phyloP scores from a whole-genome alignment of 306 rosid genomes.

The Luffa aegyptiaca region DNA sequence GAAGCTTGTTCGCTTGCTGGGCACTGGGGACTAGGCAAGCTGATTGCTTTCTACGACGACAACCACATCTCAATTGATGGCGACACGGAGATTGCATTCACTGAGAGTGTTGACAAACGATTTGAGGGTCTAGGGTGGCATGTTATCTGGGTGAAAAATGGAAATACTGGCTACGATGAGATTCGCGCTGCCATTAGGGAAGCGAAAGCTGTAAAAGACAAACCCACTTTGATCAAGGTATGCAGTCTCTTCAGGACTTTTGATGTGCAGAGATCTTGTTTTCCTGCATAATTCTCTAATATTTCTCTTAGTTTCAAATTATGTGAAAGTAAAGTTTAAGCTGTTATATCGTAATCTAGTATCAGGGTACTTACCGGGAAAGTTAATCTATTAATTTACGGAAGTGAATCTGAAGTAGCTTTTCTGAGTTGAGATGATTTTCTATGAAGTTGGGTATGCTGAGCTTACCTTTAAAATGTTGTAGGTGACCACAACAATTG shows the following conservation, averaged over 20 bases:
- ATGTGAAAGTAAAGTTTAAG: not conserved
- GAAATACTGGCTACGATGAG: constrained; percentile 80
- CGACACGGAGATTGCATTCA: constrained; percentile 84
- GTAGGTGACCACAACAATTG: constrained; percentile 94
- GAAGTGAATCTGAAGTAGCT: not conserved
- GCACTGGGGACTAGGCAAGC: constrained; percentile 97
- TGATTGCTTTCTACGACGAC: constrained; percentile 91
- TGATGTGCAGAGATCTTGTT: not conserved
- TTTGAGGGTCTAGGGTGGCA: constrained; percentile 98
- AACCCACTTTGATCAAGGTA: constrained; percentile 90
- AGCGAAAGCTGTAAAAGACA: constrained; percentile 84
- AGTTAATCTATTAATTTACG: not conserved
- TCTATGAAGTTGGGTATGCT: not conserved
- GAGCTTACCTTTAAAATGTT: not conserved
- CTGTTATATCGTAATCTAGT: not conserved
- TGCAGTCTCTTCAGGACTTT: constrained; percentile 8
- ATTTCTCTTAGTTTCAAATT: not conserved
- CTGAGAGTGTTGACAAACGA: constrained; percentile 78
- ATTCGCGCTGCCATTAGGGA: constrained; percentile 94
- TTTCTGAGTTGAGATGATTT: not conserved
- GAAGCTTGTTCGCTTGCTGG: constrained; percentile 93
- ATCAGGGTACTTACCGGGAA: not conserved
- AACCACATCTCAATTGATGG: constrained; percentile 99
- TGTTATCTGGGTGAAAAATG: constrained; percentile 95
- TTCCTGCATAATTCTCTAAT: not conserved